Evolutionary conservation across 768 basidiomycete genomes (phyloP), one percentile per base, ranked within the genome.

Genomic region (Chalciporus chontae): DNA sequence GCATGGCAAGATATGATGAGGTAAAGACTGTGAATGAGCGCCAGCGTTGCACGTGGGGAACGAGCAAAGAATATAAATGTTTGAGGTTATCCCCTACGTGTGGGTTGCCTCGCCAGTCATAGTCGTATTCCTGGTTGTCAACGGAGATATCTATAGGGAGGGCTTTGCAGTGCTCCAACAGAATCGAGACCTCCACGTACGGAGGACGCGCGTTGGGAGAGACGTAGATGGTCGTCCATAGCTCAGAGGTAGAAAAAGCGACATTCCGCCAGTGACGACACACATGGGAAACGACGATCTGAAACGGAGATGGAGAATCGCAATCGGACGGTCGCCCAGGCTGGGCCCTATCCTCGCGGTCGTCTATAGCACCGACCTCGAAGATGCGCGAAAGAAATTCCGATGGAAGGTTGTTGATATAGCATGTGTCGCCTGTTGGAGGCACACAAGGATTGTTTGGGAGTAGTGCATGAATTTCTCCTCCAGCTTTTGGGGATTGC

Each of bases 211-310:
- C 65, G 5, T 53, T 37, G 4, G 42, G 39, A 18, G 19, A 11
- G 17, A 66, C 45, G 1, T 7, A 7, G 38, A 86, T 68, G 26
- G 51, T 64, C 10, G 77, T 77, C 84, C 84, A 87, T 15, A 86
- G 71, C 8, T 69, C 67, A 0, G 81, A 78, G 0, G 77, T 77
- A 26, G 74, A 74, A 24, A 85, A 47, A 3, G 81, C 77, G 2
- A 75, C 55, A 31, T 66, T 67, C 42, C 84, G 79, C 84, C 84
- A 85, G 49, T 75, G 78, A 21, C 58, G 67, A 62, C 83, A 85
- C 9, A 84, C 77, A 56, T 83, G 83, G 15, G 83, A 83, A 13
- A 76, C 80, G 55, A 81, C 68, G 24, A 82, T 67, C 54, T 77
- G 74, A 60, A 82, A 83, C 2, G 70, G 51, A 29, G 32, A 39